Evolutionary conservation across 2,329 filamentous ascomycete genomes (phyloP), one percentile per base, ranked within the genome.

Genomic region (Fusarium burgessii): DNA sequence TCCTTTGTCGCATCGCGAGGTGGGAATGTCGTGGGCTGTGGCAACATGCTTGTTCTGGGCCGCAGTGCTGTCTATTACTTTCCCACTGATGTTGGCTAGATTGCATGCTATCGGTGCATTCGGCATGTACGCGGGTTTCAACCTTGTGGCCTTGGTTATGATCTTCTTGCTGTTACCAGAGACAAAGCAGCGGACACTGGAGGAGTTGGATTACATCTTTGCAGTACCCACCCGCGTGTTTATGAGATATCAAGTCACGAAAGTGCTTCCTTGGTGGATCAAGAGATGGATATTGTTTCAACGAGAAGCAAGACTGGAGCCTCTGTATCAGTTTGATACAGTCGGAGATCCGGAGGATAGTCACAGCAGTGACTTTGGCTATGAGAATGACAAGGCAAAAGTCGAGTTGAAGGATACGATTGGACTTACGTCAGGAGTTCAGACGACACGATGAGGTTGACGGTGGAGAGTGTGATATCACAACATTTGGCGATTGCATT

Each of bases 21-120:
- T 92, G 27, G 91, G 91, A 61, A 93, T 93, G 91, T 87, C 86
- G 0, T 92, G 87, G 80, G 88, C 90, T 11, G 90, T 92, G 12
- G 89, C 90, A 3, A 92, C 89, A 1, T 91, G 89, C 68, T 82
- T 91, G 11, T 86, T 86, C 74, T 89, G 85, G 85, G 88, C 88
- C 0, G 84, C 87, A 1, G 86, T 92, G 0, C 80, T 90, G 47
- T 86, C 87, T n/a, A 87, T 92, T 55, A 91, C 89, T 0, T 90
- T 90, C 74, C 89, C 89, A 4, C 82, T 86, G 49, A 85, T 91
- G 80, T 79, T 90, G 15, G 77, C 78, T 5, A 74, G 77, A 14
- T 68, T 87, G 1, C 79, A 80, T 5, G 82, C 84, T 3, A 75
- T 84, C 7, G 87, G 87, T 4, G 83, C 87, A 1, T 89, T 89